These are phyloP conservation scores for Bimuria novae-zelandiae DNA, from an alignment of 2,329 filamentous ascomycete species.

Conservation along the genomic window DNA sequence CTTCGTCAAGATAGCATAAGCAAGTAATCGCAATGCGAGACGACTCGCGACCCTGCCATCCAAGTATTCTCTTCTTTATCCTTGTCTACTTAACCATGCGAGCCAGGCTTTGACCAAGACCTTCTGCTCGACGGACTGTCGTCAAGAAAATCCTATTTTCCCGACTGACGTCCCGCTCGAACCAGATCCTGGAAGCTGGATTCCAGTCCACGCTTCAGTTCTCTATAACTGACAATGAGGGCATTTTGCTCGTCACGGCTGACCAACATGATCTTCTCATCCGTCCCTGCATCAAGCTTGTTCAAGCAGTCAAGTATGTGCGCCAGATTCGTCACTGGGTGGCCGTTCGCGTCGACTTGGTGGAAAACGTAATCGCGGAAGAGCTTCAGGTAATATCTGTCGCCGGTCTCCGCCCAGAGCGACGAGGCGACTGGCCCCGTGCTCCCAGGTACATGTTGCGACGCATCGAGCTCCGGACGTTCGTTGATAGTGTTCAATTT, in stretches of 20 bases:
- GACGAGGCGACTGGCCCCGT: slow-evolving; percentile 34
- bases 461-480: slow-evolving; percentile 79
- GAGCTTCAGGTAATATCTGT: slow-evolving; percentile 89
- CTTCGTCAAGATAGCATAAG: slow-evolving; percentile 4
- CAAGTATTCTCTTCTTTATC: not conserved
- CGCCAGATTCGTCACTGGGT: slow-evolving; percentile 81
- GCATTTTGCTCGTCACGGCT: slow-evolving; percentile 90
- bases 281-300: slow-evolving; percentile 87
- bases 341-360: slow-evolving; percentile 83
- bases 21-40: slow-evolving; percentile 2
- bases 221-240: slow-evolving; percentile 87
- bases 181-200: slow-evolving; percentile 63
- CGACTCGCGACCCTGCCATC: not conserved
- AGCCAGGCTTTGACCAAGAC: not conserved
- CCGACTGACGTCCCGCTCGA: slow-evolving; percentile 36
- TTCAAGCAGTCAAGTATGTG: slow-evolving; percentile 87
- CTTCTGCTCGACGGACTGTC: slow-evolving; percentile 10
- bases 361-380: slow-evolving; percentile 98
- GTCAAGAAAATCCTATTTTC: slow-evolving; percentile 27
- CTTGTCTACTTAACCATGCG: not conserved
- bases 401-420: slow-evolving; percentile 88
- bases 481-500: slow-evolving; percentile 92
- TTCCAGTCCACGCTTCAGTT: slow-evolving; percentile 72
- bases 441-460: slow-evolving; percentile 51
- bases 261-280: slow-evolving; percentile 83